These are phyloP conservation scores for Sherardia arvensis DNA, from an alignment of 257 asterid genomes.

Conservation along the genomic window DNA sequence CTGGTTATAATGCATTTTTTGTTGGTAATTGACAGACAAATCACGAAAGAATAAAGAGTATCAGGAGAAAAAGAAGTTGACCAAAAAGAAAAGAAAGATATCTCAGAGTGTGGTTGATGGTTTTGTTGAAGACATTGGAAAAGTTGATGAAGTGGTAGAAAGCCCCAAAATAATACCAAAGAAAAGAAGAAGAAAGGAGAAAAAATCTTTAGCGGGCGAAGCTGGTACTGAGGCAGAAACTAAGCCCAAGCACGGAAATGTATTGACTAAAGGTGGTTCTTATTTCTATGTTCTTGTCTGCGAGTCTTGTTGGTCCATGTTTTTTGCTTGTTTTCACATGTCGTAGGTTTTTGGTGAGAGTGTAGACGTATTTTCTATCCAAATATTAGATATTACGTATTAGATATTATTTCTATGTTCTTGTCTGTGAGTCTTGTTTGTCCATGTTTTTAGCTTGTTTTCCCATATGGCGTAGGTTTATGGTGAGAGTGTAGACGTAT, in stretches of 20 bases:
- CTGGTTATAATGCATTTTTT: not conserved
- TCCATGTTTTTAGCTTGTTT: not conserved
- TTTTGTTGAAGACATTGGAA: constrained; percentile 11
- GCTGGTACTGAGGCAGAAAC: constrained; percentile 16
- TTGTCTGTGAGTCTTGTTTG: not conserved
- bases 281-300: not conserved
- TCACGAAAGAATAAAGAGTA: constrained; percentile 19
- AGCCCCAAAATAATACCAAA: constrained; percentile 22
- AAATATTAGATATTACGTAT: not conserved
- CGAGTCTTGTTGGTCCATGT: not conserved
- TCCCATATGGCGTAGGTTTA: not conserved
- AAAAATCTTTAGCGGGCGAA: constrained; percentile 8
- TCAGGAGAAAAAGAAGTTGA: constrained; percentile 24
- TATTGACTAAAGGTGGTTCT: constrained; percentile 14
- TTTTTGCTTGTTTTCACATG: not conserved
- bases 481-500: not conserved
- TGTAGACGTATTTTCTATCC: not conserved
- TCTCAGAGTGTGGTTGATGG: constrained; percentile 17
- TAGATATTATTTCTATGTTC: not conserved
- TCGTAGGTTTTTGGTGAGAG: not conserved
- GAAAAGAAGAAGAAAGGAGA: constrained; percentile 33
- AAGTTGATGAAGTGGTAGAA: constrained; percentile 17
- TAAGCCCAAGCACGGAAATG: constrained; percentile 20
- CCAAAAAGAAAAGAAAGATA: constrained; percentile 29
- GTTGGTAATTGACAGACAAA: constrained; percentile 24